phyloP scores from a whole-genome alignment of 257 asterid species.

The Salvia hispanica region DNA sequence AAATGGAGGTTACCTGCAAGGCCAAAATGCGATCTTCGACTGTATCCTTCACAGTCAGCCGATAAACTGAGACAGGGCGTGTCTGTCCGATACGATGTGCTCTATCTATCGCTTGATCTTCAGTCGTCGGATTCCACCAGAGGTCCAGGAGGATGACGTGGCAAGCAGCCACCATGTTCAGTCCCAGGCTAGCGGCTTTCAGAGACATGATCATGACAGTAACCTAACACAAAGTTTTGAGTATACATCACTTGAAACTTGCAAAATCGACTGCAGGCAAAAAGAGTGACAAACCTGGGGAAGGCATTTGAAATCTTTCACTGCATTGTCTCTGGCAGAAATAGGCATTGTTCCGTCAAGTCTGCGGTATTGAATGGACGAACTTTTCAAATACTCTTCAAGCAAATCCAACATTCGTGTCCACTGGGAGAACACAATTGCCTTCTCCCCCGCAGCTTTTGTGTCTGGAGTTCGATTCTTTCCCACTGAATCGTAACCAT shows the following conservation, averaged over 20 bases:
- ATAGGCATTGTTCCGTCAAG: slow-evolving; percentile 98
- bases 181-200: slow-evolving; percentile 98
- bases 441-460: slow-evolving; percentile 68
- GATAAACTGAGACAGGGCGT: slow-evolving; percentile 90
- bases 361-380: slow-evolving; percentile 80
- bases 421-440: slow-evolving; percentile 99
- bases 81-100: slow-evolving; percentile 99
- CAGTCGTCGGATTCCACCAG: slow-evolving; percentile 99
- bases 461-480: slow-evolving; percentile 27
- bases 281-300: slow-evolving; percentile 64
- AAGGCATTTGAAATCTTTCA: slow-evolving; percentile 78
- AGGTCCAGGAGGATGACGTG: slow-evolving; percentile 91
- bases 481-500: slow-evolving; percentile 30
- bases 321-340: slow-evolving; percentile 87
- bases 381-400: slow-evolving; percentile 62
- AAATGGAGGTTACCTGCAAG: slow-evolving; percentile 63
- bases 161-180: slow-evolving; percentile 96
- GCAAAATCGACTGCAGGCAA: slow-evolving; percentile 24
- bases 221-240: slow-evolving; percentile 52
- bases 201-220: slow-evolving; percentile 94
- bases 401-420: slow-evolving; percentile 97
- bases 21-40: slow-evolving; percentile 98
- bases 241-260: slow-evolving; percentile 14
- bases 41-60: slow-evolving; percentile 88
- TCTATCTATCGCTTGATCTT: slow-evolving; percentile 97